A percentile compares a stretch with the other conserved stretches of the same genome.
These are phyloP conservation scores for Inonotus hispidus DNA, from an alignment of 1,284 basidiomycete genomes.

Conservation along the genomic window DNA sequence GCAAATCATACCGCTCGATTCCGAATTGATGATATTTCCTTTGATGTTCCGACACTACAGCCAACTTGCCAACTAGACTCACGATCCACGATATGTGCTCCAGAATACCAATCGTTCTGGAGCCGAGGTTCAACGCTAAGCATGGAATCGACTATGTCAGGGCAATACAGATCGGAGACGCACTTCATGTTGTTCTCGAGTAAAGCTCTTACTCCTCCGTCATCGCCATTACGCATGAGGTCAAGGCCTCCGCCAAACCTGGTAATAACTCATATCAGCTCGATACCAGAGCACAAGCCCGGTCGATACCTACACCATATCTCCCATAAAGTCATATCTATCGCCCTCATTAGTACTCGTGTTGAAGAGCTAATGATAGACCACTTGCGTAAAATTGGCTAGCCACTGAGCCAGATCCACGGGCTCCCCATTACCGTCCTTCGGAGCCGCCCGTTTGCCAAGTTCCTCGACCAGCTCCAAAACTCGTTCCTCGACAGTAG, in stretches of 20 bases:
- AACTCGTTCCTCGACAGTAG: constrained; percentile 29
- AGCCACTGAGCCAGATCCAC: constrained; percentile 33
- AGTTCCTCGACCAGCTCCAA: constrained; percentile 31
- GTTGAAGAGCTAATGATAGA: background rate
- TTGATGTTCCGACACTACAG: background rate
- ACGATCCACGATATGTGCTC: constrained; percentile 12
- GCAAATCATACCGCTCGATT: constrained; percentile 15
- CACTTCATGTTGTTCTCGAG: constrained; percentile 19
- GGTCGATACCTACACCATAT: constrained; percentile 27
- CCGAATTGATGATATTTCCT: constrained; percentile 13
- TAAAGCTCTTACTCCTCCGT: constrained; percentile 11
- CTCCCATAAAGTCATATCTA: constrained; percentile 37
- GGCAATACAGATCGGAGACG: background rate
- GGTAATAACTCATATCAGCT: background rate
- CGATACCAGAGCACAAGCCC: background rate
- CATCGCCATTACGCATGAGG: constrained; percentile 21
- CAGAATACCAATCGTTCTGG: constrained; percentile 3
- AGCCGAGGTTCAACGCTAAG: background rate
- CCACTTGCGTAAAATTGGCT: constrained; percentile 25
- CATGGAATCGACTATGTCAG: background rate
- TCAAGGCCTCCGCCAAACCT: constrained; percentile 25
- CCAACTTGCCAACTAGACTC: background rate
- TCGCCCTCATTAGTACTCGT: background rate
- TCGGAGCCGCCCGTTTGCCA: constrained; percentile 12
- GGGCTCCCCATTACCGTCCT: background rate